Evolutionary conservation across 768 basidiomycete species (phyloP).

Genomic region (Epithele typhae): DNA sequence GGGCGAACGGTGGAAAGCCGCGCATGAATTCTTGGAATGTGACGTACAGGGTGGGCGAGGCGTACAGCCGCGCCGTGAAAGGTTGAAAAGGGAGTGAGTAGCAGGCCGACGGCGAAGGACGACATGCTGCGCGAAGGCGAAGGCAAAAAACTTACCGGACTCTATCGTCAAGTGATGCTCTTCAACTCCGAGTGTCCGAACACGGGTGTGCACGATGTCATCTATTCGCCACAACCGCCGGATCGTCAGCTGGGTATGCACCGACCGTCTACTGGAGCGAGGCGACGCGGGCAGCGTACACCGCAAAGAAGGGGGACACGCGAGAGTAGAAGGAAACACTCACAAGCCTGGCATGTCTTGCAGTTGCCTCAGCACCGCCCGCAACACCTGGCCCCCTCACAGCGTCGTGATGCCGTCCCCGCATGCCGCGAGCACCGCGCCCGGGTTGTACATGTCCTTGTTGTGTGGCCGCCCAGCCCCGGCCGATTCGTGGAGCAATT

Average conservation of each 20-base stretch:
- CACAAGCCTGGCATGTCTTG: constrained; percentile 63
- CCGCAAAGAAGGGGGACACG: constrained; percentile 76
- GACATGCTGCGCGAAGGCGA: not conserved
- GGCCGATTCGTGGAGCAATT: too few species aligned
- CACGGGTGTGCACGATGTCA: constrained; percentile 71
- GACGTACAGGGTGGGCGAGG: too few species aligned
- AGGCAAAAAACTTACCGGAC: constrained; percentile 38
- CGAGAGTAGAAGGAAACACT: too few species aligned
- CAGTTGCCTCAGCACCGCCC: constrained; percentile 47
- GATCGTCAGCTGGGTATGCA: not conserved
- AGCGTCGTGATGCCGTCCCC: constrained; percentile 56
- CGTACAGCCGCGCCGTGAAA: too few species aligned
- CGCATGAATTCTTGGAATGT: too few species aligned
- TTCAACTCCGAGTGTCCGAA: constrained; percentile 70
- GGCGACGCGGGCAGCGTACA: constrained; percentile 61
- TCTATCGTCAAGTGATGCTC: constrained; percentile 65
- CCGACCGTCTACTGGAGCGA: constrained; percentile 61
- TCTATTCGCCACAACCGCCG: constrained; percentile 24
- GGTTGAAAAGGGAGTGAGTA: too few species aligned
- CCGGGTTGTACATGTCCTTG: constrained; percentile 38
- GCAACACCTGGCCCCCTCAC: constrained; percentile 57
- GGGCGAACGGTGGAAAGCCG: too few species aligned
- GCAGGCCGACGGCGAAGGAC: too few species aligned
- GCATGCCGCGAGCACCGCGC: constrained; percentile 45
- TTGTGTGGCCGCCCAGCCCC: constrained; percentile 21